A percentile compares a stretch with the other conserved stretches of the same genome.
Evolutionary conservation across 768 basidiomycete species (phyloP).

Genomic region (Boletus rufocinnamomeus): DNA sequence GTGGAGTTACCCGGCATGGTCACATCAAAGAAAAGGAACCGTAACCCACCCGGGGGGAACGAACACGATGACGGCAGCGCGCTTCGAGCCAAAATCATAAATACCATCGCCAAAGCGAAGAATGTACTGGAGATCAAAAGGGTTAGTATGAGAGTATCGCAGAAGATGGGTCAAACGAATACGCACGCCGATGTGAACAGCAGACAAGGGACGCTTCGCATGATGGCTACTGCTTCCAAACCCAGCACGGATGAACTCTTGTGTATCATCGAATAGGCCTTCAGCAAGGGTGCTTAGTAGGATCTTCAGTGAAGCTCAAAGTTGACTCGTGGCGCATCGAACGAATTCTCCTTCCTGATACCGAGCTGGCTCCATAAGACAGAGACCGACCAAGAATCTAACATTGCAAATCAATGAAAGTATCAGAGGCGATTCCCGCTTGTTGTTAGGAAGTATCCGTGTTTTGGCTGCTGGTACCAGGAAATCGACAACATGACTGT

Average conservation of each 20-base stretch:
- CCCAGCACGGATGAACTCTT: not conserved
- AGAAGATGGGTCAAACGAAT: not conserved
- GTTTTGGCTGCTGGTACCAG: not conserved
- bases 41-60: not conserved
- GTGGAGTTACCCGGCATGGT: not conserved
- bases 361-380: not conserved
- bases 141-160: not conserved
- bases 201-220: not conserved
- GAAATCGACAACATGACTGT: no score
- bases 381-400: not conserved
- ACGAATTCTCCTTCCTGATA: not conserved
- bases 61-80: not conserved
- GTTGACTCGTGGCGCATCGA: not conserved
- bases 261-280: not conserved
- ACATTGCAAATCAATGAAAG: not conserved
- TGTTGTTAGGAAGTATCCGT: not conserved
- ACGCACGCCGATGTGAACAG: not conserved
- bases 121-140: not conserved
- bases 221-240: not conserved
- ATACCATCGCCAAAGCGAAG: not conserved
- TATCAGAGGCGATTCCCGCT: not conserved
- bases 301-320: not conserved
- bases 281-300: not conserved
- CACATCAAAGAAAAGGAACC: not conserved
- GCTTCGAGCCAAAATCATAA: not conserved